Evolutionary conservation across 768 basidiomycete species (phyloP).

Genomic region (Pleurotus tuber-regium): DNA sequence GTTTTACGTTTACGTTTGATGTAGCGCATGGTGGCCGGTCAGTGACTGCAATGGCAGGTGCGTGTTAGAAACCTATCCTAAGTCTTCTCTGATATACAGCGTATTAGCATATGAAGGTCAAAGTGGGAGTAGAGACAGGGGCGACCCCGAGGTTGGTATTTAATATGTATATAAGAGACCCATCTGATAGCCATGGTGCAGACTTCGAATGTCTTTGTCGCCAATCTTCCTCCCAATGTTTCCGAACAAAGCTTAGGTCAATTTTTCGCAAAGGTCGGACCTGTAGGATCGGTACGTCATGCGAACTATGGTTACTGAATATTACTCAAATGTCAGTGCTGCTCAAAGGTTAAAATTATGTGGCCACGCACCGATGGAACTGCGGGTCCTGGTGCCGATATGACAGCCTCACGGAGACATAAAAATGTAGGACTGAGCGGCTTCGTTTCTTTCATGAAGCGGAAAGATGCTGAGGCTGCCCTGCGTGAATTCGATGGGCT

Average conservation of each 20-base stretch:
- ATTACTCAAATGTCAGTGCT: background rate
- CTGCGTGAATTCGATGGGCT: constrained; percentile 88
- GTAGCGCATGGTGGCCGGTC: constrained; percentile 67
- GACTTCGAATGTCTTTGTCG: constrained; percentile 96
- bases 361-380: constrained; percentile 89
- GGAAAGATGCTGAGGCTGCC: constrained; percentile 87
- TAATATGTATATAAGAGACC: background rate
- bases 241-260: constrained; percentile 83
- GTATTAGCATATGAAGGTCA: constrained; percentile 79
- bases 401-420: constrained; percentile 66
- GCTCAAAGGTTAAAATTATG: constrained; percentile 89
- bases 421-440: constrained; percentile 85
- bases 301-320: background rate
- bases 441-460: constrained; percentile 95
- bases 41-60: constrained; percentile 88
- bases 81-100: background rate
- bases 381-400: constrained; percentile 68
- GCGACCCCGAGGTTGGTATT: constrained; percentile 73
- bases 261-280: constrained; percentile 89
- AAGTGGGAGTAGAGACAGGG: constrained; percentile 85
- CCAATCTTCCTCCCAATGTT: constrained; percentile 85
- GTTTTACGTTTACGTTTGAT: constrained; percentile 3
- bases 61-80: constrained; percentile 18
- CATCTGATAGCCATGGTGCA: constrained; percentile 25
- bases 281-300: constrained; percentile 80